Percentiles rank a stretch among this genome's conserved stretches.
Conservation (phyloP, 2,329 filamentous ascomycete species). For the Elsinoe fawcettii region DNA sequence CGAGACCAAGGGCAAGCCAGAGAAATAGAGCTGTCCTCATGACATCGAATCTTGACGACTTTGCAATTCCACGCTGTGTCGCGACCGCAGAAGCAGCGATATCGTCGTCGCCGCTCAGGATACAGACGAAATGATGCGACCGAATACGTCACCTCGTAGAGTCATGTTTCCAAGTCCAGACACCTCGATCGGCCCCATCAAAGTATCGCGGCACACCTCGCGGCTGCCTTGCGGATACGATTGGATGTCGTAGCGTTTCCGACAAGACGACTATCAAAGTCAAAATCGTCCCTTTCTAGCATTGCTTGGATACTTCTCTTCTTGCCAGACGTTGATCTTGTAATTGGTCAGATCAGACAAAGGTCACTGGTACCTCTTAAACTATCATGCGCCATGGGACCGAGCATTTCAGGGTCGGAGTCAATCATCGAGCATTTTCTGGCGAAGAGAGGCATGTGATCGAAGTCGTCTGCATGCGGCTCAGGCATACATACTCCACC, state of each 20-base stretch:
- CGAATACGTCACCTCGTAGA: background rate
- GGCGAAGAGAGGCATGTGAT: background rate
- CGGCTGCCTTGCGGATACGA: background rate
- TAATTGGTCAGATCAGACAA: background rate
- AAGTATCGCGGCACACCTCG: background rate
- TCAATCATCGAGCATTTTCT: background rate
- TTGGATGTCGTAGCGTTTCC: background rate
- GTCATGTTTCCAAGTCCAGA: background rate
- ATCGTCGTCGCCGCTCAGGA: too few species aligned
- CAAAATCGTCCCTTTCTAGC: background rate
- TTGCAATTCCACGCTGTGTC: too few species aligned
- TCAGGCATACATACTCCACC: conserved; percentile 3
- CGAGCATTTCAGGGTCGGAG: background rate
- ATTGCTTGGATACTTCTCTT: background rate
- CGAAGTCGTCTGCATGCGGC: background rate
- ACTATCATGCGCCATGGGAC: background rate
- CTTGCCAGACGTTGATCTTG: background rate
- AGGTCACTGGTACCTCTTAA: background rate
- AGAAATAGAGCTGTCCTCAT: background rate
- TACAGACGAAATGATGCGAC: background rate
- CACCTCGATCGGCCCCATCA: background rate
- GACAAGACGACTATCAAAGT: background rate
- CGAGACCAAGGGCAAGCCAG: background rate
- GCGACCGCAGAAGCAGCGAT: too few species aligned
- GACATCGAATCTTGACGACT: background rate